These are phyloP conservation scores for Neurospora sp. DNA, from an alignment of 495 filamentous ascomycete species.

Conservation along the genomic window DNA sequence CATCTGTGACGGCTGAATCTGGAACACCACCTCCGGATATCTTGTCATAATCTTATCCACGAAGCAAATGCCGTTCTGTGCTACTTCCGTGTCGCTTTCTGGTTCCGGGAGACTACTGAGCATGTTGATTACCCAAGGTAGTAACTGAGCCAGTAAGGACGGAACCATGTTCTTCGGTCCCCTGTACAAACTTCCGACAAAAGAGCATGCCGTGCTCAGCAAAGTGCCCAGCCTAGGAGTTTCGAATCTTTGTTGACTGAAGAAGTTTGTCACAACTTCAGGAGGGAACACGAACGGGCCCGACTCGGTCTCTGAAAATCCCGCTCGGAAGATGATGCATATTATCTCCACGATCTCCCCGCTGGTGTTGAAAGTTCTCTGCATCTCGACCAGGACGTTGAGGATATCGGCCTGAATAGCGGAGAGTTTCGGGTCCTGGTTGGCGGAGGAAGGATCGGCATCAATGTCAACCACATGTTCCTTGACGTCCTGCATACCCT, in stretches of 20 bases:
- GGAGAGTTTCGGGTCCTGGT: conserved; percentile 4
- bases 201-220: conserved; percentile 67
- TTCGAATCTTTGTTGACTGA: conserved; percentile 49
- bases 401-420: conserved; percentile 41
- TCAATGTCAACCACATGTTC: conserved; percentile 62
- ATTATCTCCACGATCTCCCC: conserved; percentile 64
- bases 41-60: conserved; percentile 54
- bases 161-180: conserved; percentile 28
- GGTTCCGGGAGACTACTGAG: conserved; percentile 55
- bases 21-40: conserved; percentile 49
- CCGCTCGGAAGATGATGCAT: conserved; percentile 66
- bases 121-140: conserved; percentile 56
- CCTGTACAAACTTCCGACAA: conserved; percentile 56
- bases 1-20: conserved; percentile 35
- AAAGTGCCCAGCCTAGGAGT: conserved; percentile 64
- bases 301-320: conserved; percentile 67
- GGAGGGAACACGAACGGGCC: conserved; percentile 72
- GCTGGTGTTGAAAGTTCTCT: conserved; percentile 47
- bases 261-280: conserved; percentile 57
- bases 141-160: conserved; percentile 42
- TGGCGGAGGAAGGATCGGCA: conserved; percentile 14
- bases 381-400: conserved; percentile 37
- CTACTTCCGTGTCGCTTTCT: conserved; percentile 66
- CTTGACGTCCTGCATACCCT: conserved; percentile 62
- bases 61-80: conserved; percentile 67